phyloP scores from a whole-genome alignment of 2,329 filamentous ascomycete species.

The Botrytis elliptica region DNA sequence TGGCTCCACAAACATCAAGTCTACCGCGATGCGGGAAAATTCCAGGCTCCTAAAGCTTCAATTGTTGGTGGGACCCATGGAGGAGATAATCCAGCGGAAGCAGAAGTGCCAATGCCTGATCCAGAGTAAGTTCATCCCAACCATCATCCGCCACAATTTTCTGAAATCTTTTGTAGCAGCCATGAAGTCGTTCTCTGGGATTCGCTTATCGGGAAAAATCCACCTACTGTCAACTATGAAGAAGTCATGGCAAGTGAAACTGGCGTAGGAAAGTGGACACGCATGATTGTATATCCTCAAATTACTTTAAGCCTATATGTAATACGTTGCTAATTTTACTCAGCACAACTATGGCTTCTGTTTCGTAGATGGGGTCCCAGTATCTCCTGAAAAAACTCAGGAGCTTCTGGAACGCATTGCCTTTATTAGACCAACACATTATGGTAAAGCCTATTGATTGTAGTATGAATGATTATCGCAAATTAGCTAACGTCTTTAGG shows the following conservation, averaged over 20 bases:
- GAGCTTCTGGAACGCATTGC: slow-evolving; percentile 76
- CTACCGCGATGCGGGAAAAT: neutral
- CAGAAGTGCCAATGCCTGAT: neutral
- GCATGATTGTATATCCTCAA: slow-evolving; percentile 55
- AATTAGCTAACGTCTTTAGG: slow-evolving; percentile 41
- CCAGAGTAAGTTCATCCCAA: neutral
- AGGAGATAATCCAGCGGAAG: neutral
- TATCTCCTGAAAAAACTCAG: slow-evolving; percentile 68
- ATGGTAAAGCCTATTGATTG: slow-evolving; percentile 54
- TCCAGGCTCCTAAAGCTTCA: neutral
- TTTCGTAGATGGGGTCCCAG: slow-evolving; percentile 70
- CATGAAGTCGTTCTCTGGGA: slow-evolving; percentile 39
- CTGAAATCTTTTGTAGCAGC: neutral
- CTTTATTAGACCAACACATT: slow-evolving; percentile 87
- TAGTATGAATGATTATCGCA: neutral
- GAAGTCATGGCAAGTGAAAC: slow-evolving; percentile 57
- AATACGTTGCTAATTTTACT: slow-evolving; percentile 22
- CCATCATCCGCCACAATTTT: neutral
- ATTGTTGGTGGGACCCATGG: neutral
- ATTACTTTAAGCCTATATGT: neutral
- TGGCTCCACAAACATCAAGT: slow-evolving; percentile 55
- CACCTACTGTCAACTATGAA: slow-evolving; percentile 60
- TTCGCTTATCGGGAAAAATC: slow-evolving; percentile 42
- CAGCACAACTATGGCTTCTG: slow-evolving; percentile 72
- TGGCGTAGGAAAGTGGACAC: slow-evolving; percentile 61